These are phyloP conservation scores for Geranium brycei DNA, from an alignment of 345 rosid genomes.

Conservation along the genomic window DNA sequence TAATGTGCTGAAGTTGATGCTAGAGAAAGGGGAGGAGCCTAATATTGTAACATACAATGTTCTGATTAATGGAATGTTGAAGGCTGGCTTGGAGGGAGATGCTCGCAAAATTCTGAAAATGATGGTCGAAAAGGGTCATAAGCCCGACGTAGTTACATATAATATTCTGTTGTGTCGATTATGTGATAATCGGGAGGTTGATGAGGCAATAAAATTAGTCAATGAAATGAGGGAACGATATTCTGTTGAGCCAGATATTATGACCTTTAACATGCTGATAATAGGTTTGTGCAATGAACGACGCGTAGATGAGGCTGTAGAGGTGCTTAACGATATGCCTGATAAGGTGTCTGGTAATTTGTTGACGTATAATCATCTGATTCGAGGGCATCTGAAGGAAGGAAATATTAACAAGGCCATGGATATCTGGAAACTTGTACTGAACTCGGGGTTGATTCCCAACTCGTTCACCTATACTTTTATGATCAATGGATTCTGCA, in stretches of 20 bases:
- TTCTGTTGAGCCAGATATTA: slow-evolving; percentile 31
- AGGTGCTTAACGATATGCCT: slow-evolving; percentile 23
- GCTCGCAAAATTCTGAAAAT: slow-evolving; percentile 38
- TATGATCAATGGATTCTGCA: slow-evolving; percentile 46
- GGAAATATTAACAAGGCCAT: slow-evolving; percentile 35
- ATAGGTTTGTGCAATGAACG: slow-evolving; percentile 45
- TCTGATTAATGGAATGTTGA: slow-evolving; percentile 45
- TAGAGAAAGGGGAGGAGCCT: slow-evolving; percentile 35
- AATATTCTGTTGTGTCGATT: slow-evolving; percentile 44
- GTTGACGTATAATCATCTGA: slow-evolving; percentile 33
- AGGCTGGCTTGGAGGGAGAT: slow-evolving; percentile 34
- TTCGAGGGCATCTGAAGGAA: slow-evolving; percentile 31
- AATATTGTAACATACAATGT: slow-evolving; percentile 40
- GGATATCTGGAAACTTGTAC: slow-evolving; percentile 44
- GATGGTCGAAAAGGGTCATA: slow-evolving; percentile 44
- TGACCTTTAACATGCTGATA: slow-evolving; percentile 37
- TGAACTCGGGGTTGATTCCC: slow-evolving; percentile 29
- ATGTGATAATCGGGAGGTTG: slow-evolving; percentile 33
- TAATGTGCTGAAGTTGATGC: slow-evolving; percentile 39
- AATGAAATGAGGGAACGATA: slow-evolving; percentile 19
- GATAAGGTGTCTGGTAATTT: slow-evolving; percentile 31
- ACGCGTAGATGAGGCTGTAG: slow-evolving; percentile 32
- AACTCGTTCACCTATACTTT: slow-evolving; percentile 34
- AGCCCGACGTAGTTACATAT: slow-evolving; percentile 40
- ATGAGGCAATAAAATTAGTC: slow-evolving; percentile 46